These are phyloP conservation scores for Lentinula detonsa DNA, from an alignment of 768 basidiomycete species.

Conservation along the genomic window DNA sequence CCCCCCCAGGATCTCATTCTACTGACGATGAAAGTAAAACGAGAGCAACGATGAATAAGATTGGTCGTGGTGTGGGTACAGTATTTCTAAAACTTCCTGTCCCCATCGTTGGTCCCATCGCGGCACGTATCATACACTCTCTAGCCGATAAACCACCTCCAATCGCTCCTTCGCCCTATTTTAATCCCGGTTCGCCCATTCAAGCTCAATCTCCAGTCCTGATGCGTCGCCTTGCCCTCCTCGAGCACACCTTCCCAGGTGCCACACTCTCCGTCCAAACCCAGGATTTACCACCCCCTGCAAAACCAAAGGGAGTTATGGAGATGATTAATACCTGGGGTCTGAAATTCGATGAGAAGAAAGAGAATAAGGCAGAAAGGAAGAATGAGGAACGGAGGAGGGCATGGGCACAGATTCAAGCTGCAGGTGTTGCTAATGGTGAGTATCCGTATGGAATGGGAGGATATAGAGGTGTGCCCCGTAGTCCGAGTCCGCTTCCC, in stretches of 20 bases:
- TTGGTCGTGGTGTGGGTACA: slow-evolving; percentile 13
- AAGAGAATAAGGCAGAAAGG: slow-evolving; percentile 11
- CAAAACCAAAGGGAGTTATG: slow-evolving; percentile 17
- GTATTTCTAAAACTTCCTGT: slow-evolving; percentile 11
- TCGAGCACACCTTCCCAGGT: slow-evolving; percentile 11
- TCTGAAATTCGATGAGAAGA: slow-evolving; percentile 14
- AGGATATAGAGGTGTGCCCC: neutral
- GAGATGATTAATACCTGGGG: slow-evolving; percentile 16
- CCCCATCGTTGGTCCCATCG: slow-evolving; percentile 7
- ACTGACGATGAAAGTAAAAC: neutral
- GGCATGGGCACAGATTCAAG: slow-evolving; percentile 9
- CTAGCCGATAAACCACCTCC: slow-evolving; percentile 13
- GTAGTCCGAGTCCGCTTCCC: neutral
- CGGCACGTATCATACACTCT: slow-evolving; percentile 12
- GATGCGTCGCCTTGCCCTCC: slow-evolving; percentile 13
- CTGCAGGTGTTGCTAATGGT: neutral
- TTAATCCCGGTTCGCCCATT: neutral
- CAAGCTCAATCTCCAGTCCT: neutral
- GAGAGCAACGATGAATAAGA: slow-evolving; percentile 9
- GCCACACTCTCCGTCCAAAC: slow-evolving; percentile 13
- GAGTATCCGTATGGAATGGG: neutral
- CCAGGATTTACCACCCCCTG: slow-evolving; percentile 14
- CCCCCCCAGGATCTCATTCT: neutral
- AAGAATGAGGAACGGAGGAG: slow-evolving; percentile 13
- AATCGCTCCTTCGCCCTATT: slow-evolving; percentile 3